phyloP scores from a whole-genome alignment of 164 flowering plant species.

The Kingdonia uniflora region DNA sequence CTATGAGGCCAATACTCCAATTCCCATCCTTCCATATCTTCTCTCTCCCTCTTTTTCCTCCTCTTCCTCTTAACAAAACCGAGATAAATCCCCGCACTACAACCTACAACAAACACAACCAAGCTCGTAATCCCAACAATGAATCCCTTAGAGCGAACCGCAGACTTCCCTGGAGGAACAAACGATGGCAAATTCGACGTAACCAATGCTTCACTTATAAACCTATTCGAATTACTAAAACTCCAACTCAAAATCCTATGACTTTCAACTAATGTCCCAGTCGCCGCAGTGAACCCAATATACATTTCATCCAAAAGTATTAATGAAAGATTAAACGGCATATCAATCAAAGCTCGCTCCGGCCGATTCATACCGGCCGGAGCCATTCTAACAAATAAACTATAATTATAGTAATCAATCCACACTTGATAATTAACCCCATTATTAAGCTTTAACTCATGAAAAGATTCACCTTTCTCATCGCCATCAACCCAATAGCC shows the following conservation, averaged over 20 bases:
- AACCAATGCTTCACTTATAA: conserved; percentile 24
- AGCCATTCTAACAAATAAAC: conserved; percentile 30
- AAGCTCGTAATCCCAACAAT: conserved; percentile 18
- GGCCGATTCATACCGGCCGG: conserved; percentile 26
- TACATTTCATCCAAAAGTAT: conserved; percentile 31
- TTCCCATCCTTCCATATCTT: conserved; percentile 40
- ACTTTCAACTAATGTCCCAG: conserved; percentile 22
- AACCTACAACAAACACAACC: neutral
- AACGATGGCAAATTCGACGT: conserved; percentile 30
- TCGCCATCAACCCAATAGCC: conserved; percentile 19
- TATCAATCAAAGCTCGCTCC: conserved; percentile 16
- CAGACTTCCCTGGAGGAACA: conserved; percentile 13
- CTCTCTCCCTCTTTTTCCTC: conserved; percentile 5
- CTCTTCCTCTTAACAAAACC: conserved; percentile 7
- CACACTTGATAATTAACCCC: conserved; percentile 38
- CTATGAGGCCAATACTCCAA: conserved; percentile 47
- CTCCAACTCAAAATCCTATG: conserved; percentile 37
- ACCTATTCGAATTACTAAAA: conserved; percentile 32
- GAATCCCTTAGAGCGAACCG: conserved; percentile 14
- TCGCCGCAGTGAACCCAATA: conserved; percentile 36
- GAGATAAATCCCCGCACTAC: neutral
- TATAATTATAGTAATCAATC: conserved; percentile 22
- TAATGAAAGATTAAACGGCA: conserved; percentile 16
- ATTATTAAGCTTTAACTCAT: conserved; percentile 16
- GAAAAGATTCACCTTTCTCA: conserved; percentile 5